Evolutionary conservation across 2,329 filamentous ascomycete genomes (phyloP).

Genomic region (Thelonectria discophora): DNA sequence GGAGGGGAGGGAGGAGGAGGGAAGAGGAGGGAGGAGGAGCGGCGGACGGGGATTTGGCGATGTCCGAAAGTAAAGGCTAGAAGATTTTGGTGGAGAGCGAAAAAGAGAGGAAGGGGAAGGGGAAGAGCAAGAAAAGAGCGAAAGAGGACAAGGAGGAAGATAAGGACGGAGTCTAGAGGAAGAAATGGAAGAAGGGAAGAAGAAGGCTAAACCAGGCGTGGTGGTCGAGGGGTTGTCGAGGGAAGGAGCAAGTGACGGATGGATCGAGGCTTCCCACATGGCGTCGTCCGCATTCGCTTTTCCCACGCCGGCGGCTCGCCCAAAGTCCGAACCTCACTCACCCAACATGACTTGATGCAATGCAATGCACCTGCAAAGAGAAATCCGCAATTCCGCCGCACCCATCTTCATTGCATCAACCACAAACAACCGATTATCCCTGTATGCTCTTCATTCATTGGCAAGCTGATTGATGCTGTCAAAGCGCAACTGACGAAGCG

Average conservation of each 20-base stretch:
- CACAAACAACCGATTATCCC: not conserved
- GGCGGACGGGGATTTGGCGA: constrained; percentile 8
- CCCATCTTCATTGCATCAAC: not conserved
- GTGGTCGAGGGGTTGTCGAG: constrained; percentile 4
- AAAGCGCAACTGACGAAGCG: not conserved
- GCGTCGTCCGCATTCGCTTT: not conserved
- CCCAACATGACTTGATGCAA: not conserved
- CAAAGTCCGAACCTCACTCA: constrained; percentile 1
- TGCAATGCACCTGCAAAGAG: not conserved
- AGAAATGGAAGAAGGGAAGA: constrained; percentile 4
- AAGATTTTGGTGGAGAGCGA: not conserved
- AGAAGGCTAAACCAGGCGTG: constrained; percentile 11
- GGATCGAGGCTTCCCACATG: not conserved
- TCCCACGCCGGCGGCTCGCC: not conserved
- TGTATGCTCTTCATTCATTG: not conserved
- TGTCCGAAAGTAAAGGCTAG: not conserved
- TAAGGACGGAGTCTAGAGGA: constrained; percentile 7
- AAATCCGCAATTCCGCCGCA: not conserved
- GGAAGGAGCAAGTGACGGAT: not conserved
- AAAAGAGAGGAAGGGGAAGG: constrained; percentile 2
- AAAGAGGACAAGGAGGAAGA: not conserved
- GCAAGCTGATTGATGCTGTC: not conserved
- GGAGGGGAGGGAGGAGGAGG: constrained; percentile 24
- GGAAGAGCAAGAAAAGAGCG: not conserved
- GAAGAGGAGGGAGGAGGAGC: constrained; percentile 9